Conservation (phyloP, 345 rosid genomes). For the Salix dunnii region DNA sequence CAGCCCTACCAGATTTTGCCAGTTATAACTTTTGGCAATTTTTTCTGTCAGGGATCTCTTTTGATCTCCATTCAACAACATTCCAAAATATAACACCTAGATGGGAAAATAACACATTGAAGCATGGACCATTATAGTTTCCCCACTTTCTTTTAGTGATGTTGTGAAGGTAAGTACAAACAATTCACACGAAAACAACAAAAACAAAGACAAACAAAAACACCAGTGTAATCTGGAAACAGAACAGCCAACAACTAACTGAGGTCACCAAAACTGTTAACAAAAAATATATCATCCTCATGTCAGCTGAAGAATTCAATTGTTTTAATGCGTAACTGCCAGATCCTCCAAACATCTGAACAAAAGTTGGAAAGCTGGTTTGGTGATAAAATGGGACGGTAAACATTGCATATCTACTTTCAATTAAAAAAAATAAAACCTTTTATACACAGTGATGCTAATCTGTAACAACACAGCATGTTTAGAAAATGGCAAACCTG, state of each 20-base stretch:
- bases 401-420: neutral
- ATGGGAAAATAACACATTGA: neutral
- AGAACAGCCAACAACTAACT: neutral
- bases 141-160: neutral
- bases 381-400: neutral
- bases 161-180: neutral
- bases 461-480: neutral
- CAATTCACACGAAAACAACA: neutral
- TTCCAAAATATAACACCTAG: neutral
- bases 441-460: neutral
- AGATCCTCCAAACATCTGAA: neutral
- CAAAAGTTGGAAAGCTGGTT: neutral
- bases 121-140: neutral
- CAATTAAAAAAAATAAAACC: neutral
- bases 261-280: neutral
- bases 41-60: neutral
- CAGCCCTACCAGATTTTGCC: neutral
- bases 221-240: neutral
- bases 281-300: neutral
- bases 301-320: neutral
- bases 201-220: neutral
- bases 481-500: conserved; percentile 51
- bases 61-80: neutral
- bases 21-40: neutral
- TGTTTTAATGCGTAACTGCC: neutral